Base-by-base conservation (phyloP, 2,329 filamentous ascomycete species). In the Bimuria novae-zelandiae region DNA sequence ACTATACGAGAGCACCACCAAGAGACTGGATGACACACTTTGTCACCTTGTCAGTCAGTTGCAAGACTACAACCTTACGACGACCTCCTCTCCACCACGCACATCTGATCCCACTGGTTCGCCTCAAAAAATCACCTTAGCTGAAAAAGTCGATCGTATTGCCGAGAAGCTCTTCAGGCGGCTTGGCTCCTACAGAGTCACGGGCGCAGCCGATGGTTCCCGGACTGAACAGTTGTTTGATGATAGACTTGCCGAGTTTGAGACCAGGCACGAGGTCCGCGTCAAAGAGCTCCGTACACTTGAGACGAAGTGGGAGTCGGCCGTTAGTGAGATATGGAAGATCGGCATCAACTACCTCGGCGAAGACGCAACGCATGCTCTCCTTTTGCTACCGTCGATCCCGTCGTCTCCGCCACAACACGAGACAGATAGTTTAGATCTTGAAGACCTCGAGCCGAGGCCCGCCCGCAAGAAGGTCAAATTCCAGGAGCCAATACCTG, bases 261-360 rank as follows among this genome's bases (percentile, higher is more conserved):
- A 56, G n/a, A 47, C 55, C 1, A 37, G 54, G 11, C 51, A 71
- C n/a, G 47, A 50, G 37, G 37, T 55, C 5, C 59, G 64, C n/a
- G 59, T 56, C 16, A 46, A 49, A 16, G 58, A 63, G 35, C 48
- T 73, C 4, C 37, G 51, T 10, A 45, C 40, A 8, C 36, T 74
- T 27, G 58, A 67, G 16, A 54, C 40, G 8, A 49, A 64, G 25
- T 74, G 71, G 70, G 63, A 68, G 43, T 29, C 19, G 0, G 47
- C 65, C 1, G 52, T 68, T 2, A 63, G 63, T 17, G 67, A 73
- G 54, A 68, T 73, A 16, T 70, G 63, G 60, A 65, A 68, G 41
- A 35, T 66, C 3, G 68, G 69, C 7, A 45, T 59, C 0, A 43
- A 32, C 8, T 61, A 55, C 25, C 42, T 73, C 14, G 70, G 69